Conservation (phyloP, 73 alveolate species). For the Paramecium pentaurelia region DNA sequence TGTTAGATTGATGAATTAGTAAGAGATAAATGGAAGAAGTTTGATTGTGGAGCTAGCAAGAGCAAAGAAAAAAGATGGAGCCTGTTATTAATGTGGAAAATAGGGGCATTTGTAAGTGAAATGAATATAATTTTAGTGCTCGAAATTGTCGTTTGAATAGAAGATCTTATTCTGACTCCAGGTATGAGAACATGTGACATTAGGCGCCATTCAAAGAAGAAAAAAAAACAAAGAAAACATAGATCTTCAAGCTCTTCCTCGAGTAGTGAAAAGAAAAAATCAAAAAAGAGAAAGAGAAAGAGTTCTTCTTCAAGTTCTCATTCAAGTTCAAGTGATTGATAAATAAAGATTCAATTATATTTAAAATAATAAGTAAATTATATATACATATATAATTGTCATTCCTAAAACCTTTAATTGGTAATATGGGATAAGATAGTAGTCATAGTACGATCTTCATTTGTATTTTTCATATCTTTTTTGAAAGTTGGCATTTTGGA, state of each 20-base stretch:
- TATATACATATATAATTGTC: background rate
- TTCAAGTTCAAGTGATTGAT: slow-evolving; percentile 36
- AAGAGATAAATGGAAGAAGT: background rate
- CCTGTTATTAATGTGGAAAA: slow-evolving; percentile 34
- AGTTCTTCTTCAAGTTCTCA: slow-evolving; percentile 27
- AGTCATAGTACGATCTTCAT: slow-evolving; percentile 6
- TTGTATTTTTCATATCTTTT: background rate
- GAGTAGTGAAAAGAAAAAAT: slow-evolving; percentile 46
- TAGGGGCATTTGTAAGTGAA: slow-evolving; percentile 39
- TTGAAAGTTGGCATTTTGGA: slow-evolving; percentile 34
- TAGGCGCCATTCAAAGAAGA: slow-evolving; percentile 48
- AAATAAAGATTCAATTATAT: background rate
- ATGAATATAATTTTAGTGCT: background rate
- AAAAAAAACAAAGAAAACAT: slow-evolving; percentile 1
- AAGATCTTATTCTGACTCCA: slow-evolving; percentile 31
- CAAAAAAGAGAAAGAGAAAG: slow-evolving; percentile 3
- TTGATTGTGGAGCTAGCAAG: slow-evolving; percentile 23
- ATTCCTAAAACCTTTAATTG: slow-evolving; percentile 17
- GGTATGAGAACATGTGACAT: slow-evolving; percentile 20
- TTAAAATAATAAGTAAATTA: background rate
- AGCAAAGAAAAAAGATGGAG: slow-evolving; percentile 46
- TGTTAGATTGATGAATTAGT: slow-evolving; percentile 12
- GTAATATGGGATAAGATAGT: slow-evolving; percentile 36
- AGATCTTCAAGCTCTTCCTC: slow-evolving; percentile 30
- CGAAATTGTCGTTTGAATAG: slow-evolving; percentile 30